Conservation (phyloP, 1,284 basidiomycete genomes). For the Microbotryum violaceum region DNA sequence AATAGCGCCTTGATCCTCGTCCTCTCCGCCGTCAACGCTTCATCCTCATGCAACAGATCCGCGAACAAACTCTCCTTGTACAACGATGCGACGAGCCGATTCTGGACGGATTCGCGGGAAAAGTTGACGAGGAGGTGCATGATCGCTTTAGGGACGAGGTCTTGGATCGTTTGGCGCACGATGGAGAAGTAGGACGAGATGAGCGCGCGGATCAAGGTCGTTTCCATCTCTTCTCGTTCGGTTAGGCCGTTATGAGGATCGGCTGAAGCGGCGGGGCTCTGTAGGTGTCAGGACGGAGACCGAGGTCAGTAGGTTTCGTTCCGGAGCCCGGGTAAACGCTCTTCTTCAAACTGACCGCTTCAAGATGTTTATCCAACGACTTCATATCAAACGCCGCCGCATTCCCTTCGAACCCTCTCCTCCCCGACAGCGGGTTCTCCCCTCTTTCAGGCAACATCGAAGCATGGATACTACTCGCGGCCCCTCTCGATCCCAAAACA, state of each 20-base stretch:
- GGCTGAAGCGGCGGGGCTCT: background rate
- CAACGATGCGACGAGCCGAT: slow-evolving; percentile 79
- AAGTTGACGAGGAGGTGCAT: slow-evolving; percentile 76
- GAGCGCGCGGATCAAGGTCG: slow-evolving; percentile 82
- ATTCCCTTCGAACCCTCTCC: slow-evolving; percentile 61
- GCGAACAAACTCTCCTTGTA: slow-evolving; percentile 82
- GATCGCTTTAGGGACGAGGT: slow-evolving; percentile 87
- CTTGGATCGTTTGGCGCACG: slow-evolving; percentile 91
- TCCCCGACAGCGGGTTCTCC: slow-evolving; percentile 42
- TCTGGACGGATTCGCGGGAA: slow-evolving; percentile 93
- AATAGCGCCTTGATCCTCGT: slow-evolving; percentile 86
- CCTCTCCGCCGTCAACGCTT: slow-evolving; percentile 85
- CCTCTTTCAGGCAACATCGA: slow-evolving; percentile 36
- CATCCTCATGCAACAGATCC: slow-evolving; percentile 90
- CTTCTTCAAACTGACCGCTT: slow-evolving; percentile 33
- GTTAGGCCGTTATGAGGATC: slow-evolving; percentile 36
- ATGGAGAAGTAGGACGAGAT: slow-evolving; percentile 96
- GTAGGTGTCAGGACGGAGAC: background rate
- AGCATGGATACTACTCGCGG: background rate
- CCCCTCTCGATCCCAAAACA: background rate
- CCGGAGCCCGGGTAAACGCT: background rate
- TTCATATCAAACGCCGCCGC: slow-evolving; percentile 97
- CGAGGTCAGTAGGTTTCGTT: background rate
- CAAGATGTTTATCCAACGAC: slow-evolving; percentile 79
- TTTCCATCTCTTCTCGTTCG: slow-evolving; percentile 88